Evolutionary conservation across 78 protist genomes (phyloP), one percentile per base, ranked within the genome.

Genomic region (Dictyostelium purpureum): DNA sequence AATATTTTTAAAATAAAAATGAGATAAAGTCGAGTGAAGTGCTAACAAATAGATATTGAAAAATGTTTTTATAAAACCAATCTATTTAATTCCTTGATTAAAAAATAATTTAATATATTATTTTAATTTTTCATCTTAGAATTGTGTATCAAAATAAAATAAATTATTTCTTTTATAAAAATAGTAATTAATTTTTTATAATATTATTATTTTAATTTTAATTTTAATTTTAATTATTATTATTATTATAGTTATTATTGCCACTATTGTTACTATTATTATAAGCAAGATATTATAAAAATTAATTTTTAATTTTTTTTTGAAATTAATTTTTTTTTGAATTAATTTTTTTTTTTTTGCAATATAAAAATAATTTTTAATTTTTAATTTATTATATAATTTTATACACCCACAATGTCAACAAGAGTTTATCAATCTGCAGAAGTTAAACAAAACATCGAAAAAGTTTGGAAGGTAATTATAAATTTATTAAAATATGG

Each of bases 351-450:
- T 56, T 56, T 19, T 19, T 21, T 56, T 54, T 7, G n/a, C 33
- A 59, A 12, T 11, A 59, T 9, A 12, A 59, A 28, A 59, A n/a
- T 61, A 31, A 11, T 61, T 31, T 61, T 61, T 31, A 31, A 14
- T 61, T 54, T n/a, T 54, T 54, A n/a, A n/a, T 54, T 54, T 61
- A 31, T 31, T 61, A 26, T 31, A 28, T 12, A 28, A 61, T 33
- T 31, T 47, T 3, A 57, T 2, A 66, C n/a, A 38, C 9, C 21
- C 7, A 67, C 6, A 67, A 67, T 67, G 75, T 37, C 75, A 37
- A 67, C 75, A 67, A 33, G 75, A 9, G 76, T 69, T 6, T 40
- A 40, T 21, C 42, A 69, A 69, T 69, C 76, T 11, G 47, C 76
- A 38, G 45, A 40, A 19, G 18, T 69, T 18, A 42, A 65, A 31